Base-by-base conservation (phyloP, 2,329 filamentous ascomycete species). In the Blastomyces parvus region DNA sequence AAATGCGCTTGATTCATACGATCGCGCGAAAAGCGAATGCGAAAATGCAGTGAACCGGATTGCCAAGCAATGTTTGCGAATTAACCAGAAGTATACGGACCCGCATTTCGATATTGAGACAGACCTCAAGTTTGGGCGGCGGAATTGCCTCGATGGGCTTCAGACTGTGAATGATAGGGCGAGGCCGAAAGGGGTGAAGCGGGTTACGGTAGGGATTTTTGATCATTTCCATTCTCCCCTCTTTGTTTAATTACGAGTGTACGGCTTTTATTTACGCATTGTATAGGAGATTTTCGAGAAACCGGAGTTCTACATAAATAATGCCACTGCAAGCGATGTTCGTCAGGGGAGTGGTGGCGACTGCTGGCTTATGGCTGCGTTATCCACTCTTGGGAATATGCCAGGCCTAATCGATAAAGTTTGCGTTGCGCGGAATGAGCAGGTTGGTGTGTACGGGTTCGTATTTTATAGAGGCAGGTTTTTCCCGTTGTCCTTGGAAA, bases 31-130 rank as follows among this genome's bases (percentile, higher is more conserved):
- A 2, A 82, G 82, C 27, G 83, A 87, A 64, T 95, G 90, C 75
- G 81, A 79, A 62, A 83, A 82, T 63, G 82, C 84, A 60, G 83
- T 86, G 6, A 76, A 79, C 9, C 82, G 83, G 64, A 86, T 86
- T 62, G 80, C 82, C 38, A 79, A 78, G 63, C 83, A 86, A 69
- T 95, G 90, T 72, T 81, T 85, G 27, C 83, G 89, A 9, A 80
- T 91, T 63, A 96, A 96, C 74, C 88, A 91, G 70, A 93, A 91
- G 74, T 96, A 95, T 72, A 84, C 88, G 19, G 90, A 95, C 71
- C 84, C 87, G n/a, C 86, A 94, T 73, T 96, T 96, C 71, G 88
- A 96, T 72, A 85, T 96, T 60, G 90, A 94, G 71, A 79, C 84
- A 46, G 89, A 92, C 72, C 80, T 91, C 66, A 88, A 90, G 75